Evolutionary conservation across 208 protist genomes (phyloP).

Genomic region (Eutreptiella sp.): DNA sequence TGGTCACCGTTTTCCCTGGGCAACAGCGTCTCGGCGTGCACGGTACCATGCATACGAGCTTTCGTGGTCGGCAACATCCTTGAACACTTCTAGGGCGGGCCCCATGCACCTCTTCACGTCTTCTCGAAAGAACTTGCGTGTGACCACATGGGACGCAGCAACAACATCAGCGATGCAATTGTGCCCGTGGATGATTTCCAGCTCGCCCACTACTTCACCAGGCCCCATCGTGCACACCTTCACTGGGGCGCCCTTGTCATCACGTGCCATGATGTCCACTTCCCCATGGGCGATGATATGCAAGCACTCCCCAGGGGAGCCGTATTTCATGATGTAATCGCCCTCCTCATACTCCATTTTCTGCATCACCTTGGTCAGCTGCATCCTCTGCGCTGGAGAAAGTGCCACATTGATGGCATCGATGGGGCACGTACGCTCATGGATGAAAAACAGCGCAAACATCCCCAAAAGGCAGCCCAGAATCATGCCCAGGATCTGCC

Average conservation of each 20-base stretch:
- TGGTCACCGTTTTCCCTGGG: no score
- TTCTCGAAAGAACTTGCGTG: not conserved
- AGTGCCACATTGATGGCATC: not conserved
- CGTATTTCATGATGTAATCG: not conserved
- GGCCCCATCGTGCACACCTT: constrained; percentile 5
- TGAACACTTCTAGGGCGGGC: no score
- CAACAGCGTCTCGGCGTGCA: no score
- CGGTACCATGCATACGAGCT: no score
- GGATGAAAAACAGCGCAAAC: constrained; percentile 57
- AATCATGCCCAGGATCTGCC: constrained; percentile 68
- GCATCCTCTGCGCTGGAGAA: not conserved
- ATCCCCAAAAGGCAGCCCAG: constrained; percentile 62
- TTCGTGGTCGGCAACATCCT: no score
- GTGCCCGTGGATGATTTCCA: constrained; percentile 7
- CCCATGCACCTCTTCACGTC: no score
- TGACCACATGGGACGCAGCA: not conserved
- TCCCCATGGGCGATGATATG: not conserved
- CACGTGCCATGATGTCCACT: constrained; percentile 5
- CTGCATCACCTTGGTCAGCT: not conserved
- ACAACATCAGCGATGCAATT: constrained; percentile 5
- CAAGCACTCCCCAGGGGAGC: constrained; percentile 4
- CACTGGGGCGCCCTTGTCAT: not conserved
- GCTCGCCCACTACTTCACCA: not conserved
- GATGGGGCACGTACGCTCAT: not conserved
- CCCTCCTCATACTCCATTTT: not conserved